These are phyloP conservation scores for Didymella pinodella DNA, from an alignment of 2,329 filamentous ascomycete genomes.

Conservation along the genomic window DNA sequence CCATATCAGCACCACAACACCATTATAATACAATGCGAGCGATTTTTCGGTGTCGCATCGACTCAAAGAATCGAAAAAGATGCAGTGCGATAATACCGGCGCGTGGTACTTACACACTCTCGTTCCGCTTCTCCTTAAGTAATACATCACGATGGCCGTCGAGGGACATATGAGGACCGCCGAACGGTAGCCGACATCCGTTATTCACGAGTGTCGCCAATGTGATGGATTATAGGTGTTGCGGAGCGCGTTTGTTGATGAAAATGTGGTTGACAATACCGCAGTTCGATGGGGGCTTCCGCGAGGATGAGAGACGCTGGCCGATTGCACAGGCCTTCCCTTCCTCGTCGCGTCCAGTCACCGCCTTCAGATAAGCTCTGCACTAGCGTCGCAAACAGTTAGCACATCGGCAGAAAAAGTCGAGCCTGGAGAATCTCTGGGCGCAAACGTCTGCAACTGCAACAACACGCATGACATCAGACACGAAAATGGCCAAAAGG, in stretches of 20 bases:
- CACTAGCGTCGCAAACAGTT: conserved; percentile 29
- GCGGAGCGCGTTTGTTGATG: conserved; percentile 46
- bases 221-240: conserved; percentile 48
- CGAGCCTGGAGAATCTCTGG: conserved; percentile 10
- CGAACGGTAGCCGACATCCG: conserved; percentile 57
- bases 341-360: not conserved
- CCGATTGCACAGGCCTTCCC: not conserved
- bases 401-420: conserved; percentile 31
- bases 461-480: conserved; percentile 23
- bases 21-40: conserved; percentile 48
- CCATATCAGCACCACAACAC: conserved; percentile 51
- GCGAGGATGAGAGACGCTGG: conserved; percentile 32
- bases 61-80: conserved; percentile 32
- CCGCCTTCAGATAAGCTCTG: conserved; percentile 36
- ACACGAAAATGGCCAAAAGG: conserved; percentile 45
- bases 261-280: conserved; percentile 41
- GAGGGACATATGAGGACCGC: conserved; percentile 58
- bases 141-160: conserved; percentile 54
- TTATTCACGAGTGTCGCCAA: conserved; percentile 55
- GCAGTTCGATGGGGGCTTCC: conserved; percentile 35
- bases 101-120: conserved; percentile 54
- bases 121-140: conserved; percentile 52
- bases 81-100: conserved; percentile 44
- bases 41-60: conserved; percentile 53
- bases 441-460: conserved; percentile 18